These are phyloP conservation scores for Chrysochromulina tobinii DNA, from an alignment of 78 protist genomes.

Conservation along the genomic window DNA sequence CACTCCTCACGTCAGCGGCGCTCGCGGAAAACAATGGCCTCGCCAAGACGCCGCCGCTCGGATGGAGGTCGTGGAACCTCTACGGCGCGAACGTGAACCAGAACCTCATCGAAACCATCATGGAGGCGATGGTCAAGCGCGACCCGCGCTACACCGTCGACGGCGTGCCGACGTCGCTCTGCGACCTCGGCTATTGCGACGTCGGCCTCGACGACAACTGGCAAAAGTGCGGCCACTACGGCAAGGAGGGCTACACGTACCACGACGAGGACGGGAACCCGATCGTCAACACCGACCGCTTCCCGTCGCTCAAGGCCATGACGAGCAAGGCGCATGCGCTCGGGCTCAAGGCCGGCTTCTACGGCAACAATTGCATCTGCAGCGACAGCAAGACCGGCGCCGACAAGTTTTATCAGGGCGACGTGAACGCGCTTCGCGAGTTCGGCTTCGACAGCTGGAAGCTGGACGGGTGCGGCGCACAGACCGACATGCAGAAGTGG, in stretches of 20 bases:
- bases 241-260: slow-evolving; percentile 17
- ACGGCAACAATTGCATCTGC: slow-evolving; percentile 62
- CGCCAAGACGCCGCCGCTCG: slow-evolving; percentile 35
- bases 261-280: slow-evolving; percentile 52
- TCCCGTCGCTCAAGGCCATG: slow-evolving; percentile 44
- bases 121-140: neutral
- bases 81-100: slow-evolving; percentile 40
- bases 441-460: slow-evolving; percentile 35
- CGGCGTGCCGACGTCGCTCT: slow-evolving; percentile 41
- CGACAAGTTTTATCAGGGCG: slow-evolving; percentile 14
- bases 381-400: neutral
- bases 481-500: slow-evolving; percentile 17
- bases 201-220: slow-evolving; percentile 65
- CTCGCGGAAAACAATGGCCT: too few relatives aligned
- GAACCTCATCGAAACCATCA: neutral
- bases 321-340: slow-evolving; percentile 32
- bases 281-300: slow-evolving; percentile 25
- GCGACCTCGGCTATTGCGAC: slow-evolving; percentile 51
- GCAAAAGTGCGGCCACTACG: slow-evolving; percentile 45
- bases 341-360: slow-evolving; percentile 51
- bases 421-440: neutral
- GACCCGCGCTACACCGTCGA: neutral
- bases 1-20: too few relatives aligned
- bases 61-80: slow-evolving; percentile 56
- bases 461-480: slow-evolving; percentile 54